Evolutionary conservation across 1,139 yeast genomes (phyloP), one percentile per base, ranked within the genome.

Genomic region (Magnusiomyces paraingens): DNA sequence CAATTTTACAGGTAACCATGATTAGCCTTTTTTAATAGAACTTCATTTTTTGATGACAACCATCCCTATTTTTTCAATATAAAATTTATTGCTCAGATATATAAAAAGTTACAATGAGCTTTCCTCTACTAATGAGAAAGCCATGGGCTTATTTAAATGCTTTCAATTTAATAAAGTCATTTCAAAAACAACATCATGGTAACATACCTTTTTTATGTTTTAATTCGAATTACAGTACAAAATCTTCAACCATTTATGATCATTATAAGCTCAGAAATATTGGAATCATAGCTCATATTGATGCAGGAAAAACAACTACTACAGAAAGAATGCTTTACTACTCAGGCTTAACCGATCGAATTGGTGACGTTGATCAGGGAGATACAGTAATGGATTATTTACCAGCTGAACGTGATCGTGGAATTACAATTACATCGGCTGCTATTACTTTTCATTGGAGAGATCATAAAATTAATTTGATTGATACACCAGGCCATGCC

Each of bases 401-500:
- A 44, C 90, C 94, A 0, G 90, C 94, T 45, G 99, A 93, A 66
- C 76, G 96, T 54, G 86, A 85, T 57, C 75, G 99, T 59, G 99
- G 99, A 1, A 93, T 93, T 58, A 93, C 99, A 0, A 93, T 93
- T 63, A 96, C 91, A 64, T 86, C 94, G 69, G 99, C 99, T 0
- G 98, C 99, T 0, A 90, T 91, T 47, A 82, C 97, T 0, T 80
- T 94, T 56, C 85, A 89, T 40, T 93, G 99, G 98, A 83, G 83
- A 57, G 70, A 72, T 17, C 80, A 82, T 63, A 81, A 81, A 60
- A 83, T 94, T 63, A 93, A 93, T 66, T 76, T 93, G 52, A 89
- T 93, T 22, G 99, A 93, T 67, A 91, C 99, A 0, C 99, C 99
- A 0, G 99, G 99, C 0, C 99, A 93, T 70, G 98, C 97, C 0